phyloP scores from a whole-genome alignment of 2,329 filamentous ascomycete genomes.

The Cyphellophora europaea region DNA sequence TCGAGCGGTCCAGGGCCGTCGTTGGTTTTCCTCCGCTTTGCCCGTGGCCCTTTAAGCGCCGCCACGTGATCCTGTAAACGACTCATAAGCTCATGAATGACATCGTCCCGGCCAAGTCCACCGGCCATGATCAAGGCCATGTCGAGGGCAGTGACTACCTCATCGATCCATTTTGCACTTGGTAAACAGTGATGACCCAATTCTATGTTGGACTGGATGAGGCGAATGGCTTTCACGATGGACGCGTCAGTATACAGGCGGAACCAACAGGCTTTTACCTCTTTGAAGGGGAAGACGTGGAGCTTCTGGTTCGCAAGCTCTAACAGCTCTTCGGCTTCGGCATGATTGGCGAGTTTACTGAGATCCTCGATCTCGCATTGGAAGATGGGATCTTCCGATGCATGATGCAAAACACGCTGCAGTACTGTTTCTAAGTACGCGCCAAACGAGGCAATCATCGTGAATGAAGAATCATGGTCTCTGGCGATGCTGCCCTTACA shows the following conservation, averaged over 20 bases:
- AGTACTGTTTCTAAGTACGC: background rate
- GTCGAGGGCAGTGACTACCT: conserved; percentile 60
- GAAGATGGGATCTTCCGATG: conserved; percentile 8
- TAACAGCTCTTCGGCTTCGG: conserved; percentile 32
- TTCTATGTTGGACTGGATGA: conserved; percentile 17
- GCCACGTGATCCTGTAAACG: conserved; percentile 1
- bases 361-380: conserved; percentile 9
- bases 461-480: no score
- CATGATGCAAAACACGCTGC: background rate
- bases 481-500: no score
- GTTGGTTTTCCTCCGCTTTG: conserved; percentile 1
- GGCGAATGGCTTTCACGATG: conserved; percentile 34
- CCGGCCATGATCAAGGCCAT: conserved; percentile 68
- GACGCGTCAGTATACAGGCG: conserved; percentile 49
- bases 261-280: conserved; percentile 48
- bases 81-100: conserved; percentile 23
- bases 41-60: conserved; percentile 1
- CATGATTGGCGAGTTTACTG: conserved; percentile 18
- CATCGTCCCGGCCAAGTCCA: conserved; percentile 45
- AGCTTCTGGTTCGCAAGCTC: conserved; percentile 43
- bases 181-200: background rate
- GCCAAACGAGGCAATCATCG: no score
- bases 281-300: conserved; percentile 46
- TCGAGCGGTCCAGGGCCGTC: background rate
- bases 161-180: conserved; percentile 37